Base-by-base conservation (phyloP, 1,284 basidiomycete genomes). In the Heterobasidion parviporum region DNA sequence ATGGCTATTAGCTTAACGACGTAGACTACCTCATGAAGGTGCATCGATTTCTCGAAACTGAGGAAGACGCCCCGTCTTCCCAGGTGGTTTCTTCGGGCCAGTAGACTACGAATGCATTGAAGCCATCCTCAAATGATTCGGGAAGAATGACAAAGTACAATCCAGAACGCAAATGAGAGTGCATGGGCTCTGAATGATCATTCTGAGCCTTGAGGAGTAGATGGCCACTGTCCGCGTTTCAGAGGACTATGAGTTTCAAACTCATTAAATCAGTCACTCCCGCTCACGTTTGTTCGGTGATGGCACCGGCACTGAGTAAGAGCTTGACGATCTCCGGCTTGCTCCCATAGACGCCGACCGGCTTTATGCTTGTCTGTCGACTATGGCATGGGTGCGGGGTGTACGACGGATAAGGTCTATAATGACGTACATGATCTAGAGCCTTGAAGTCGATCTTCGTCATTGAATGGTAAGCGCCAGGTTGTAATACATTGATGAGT, bases 31-130 rank as follows among this genome's bases (percentile, higher is more conserved):
- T 66, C 78, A 85, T 82, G 60, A 85, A 85, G 0, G 80, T 83
- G 6, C 80, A 67, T 10, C 82, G 70, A 64, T 83, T 85, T 1
- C 77, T 70, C 26, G 70, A 62, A 44, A 80, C 72, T 3, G 79
- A 70, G 0, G 74, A 69, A 1, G 67, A 53, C 0, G 77, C 74
- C 35, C 71, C 67, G 63, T 83, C 79, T 34, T 78, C 67, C 83
- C 83, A 85, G 0, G 82, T 85, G 0, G 69, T 72, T 41, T 80
- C 73, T 60, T 85, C 79, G 0, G 82, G 83, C 82, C 83, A 85
- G 56, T 80, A 83, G 5, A 85, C 60, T 18, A 80, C 72, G 56
- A 75, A 80, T 1, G 41, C 41, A 16, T 16, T 14, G 16, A 16
- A 14, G 0, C 14, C 4, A 16, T 44, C 16, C 14, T 5, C 4